Base-by-base conservation (phyloP, 177 flowering plant species). In the Telopea speciosissima region DNA sequence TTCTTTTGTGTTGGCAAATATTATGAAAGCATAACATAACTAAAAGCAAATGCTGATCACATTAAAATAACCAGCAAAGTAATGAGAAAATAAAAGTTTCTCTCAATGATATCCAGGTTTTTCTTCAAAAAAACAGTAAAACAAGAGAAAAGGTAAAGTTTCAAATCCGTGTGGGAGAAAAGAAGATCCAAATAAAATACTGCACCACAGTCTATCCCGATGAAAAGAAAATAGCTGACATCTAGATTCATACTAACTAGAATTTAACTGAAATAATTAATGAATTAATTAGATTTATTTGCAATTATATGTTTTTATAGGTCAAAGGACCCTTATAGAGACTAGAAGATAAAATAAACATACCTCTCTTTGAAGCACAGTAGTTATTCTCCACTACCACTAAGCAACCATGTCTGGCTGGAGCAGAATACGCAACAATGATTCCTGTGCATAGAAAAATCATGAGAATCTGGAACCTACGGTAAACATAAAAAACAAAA, bases 291-390 rank as follows among this genome's bases (percentile, higher is more conserved):
- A 49, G 2, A 49, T 49, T 49, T 49, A 49, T 12, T 49, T 49
- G 19, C 54, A 49, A 49, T 49, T 10, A 11, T 49, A 49, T 49
- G 54, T 12, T 49, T 49, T 8, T 3, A 8, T 49, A 49, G 54
- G 54, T 49, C 54, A 17, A 49, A 49, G 2, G 54, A 49, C 5
- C 54, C 19, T 49, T 49, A 13, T 12, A 49, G 13, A 16, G 7
- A 49, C 14, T 49, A 49, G 17, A 49, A 49, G 19, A 17, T 3
- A 54, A 54, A 0, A 54, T 58, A 40, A 72, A 8, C 81, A 72
- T 82, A 92, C 97, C 99, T 73, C 97, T 85, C 85, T 81, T 90
- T 26, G 97, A 94, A 80, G 99, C 92, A 81, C 97, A 94, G 75
- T 86, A 94, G 73, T 90, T 89, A 81, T 92, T 94, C 70, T 94